A percentile compares a stretch with the other conserved stretches of the same genome.
Evolutionary conservation across 2,329 filamentous ascomycete species (phyloP).

Genomic region (Nectriaceae sp.): DNA sequence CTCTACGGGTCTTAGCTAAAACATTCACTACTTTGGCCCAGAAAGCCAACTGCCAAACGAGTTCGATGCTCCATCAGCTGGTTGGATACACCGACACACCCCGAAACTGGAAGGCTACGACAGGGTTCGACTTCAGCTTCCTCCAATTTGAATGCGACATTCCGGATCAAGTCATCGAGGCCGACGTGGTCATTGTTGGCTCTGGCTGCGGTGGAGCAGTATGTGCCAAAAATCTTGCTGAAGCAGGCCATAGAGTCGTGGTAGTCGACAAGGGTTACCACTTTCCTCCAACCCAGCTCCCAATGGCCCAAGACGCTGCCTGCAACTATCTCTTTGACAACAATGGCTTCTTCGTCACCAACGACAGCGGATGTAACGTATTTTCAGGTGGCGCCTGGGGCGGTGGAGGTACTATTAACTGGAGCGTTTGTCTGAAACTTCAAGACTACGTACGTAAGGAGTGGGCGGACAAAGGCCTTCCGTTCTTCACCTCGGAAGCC

Average conservation of each 20-base stretch:
- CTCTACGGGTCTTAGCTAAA: slow-evolving; percentile 57
- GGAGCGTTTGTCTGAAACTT: slow-evolving; percentile 67
- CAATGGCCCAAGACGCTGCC: slow-evolving; percentile 68
- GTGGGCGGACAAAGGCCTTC: slow-evolving; percentile 72
- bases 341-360: slow-evolving; percentile 56
- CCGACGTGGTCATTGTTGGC: slow-evolving; percentile 83
- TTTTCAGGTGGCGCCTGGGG: slow-evolving; percentile 76
- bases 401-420: slow-evolving; percentile 87
- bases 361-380: slow-evolving; percentile 61
- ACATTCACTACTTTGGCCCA: slow-evolving; percentile 56
- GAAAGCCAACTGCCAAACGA: slow-evolving; percentile 56
- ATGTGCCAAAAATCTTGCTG: slow-evolving; percentile 76
- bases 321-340: slow-evolving; percentile 69
- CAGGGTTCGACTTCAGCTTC: slow-evolving; percentile 60
- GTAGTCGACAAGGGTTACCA: slow-evolving; percentile 84
- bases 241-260: slow-evolving; percentile 73
- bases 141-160: slow-evolving; percentile 52
- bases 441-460: slow-evolving; percentile 77
- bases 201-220: slow-evolving; percentile 87
- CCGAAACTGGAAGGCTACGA: slow-evolving; percentile 49
- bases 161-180: slow-evolving; percentile 63
- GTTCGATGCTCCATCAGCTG: slow-evolving; percentile 54
- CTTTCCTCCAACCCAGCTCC: slow-evolving; percentile 70
- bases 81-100: slow-evolving; percentile 61
- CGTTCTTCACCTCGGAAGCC: slow-evolving; percentile 71